These are phyloP conservation scores for Myxozyma neotropica DNA, from an alignment of 805 yeast species.

Conservation along the genomic window DNA sequence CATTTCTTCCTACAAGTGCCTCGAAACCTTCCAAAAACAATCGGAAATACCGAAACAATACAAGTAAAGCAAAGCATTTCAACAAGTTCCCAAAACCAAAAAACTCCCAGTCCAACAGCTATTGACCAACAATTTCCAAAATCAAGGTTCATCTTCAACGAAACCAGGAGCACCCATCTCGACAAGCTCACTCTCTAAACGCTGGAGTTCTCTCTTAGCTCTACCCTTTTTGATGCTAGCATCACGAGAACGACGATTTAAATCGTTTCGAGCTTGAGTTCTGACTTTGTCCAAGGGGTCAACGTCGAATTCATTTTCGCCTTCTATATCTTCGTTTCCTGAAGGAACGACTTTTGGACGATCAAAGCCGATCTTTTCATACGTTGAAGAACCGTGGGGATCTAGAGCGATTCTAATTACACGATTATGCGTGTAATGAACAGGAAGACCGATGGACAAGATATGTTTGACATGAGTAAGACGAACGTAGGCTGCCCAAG, in stretches of 20 bases:
- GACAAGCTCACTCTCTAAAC: constrained; percentile 16
- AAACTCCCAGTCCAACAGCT: too few relatives aligned
- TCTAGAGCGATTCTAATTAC: constrained; percentile 26
- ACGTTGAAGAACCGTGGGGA: constrained; percentile 19
- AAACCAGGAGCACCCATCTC: not conserved
- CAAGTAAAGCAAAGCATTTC: too few relatives aligned
- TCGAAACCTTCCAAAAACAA: too few relatives aligned
- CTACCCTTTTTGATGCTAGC: constrained; percentile 19
- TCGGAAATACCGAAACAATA: too few relatives aligned
- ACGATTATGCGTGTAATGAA: constrained; percentile 34
- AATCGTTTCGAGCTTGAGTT: not conserved
- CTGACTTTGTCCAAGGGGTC: not conserved
- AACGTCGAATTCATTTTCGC: constrained; percentile 8
- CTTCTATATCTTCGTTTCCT: constrained; percentile 11
- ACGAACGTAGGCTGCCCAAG: constrained; percentile 34
- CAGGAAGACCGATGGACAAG: constrained; percentile 34
- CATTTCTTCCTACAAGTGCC: too few relatives aligned
- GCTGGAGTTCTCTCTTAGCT: not conserved
- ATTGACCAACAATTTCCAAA: not conserved
- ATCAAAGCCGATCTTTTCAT: constrained; percentile 11
- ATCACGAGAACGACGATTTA: not conserved
- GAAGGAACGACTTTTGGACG: constrained; percentile 4
- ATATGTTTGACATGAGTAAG: constrained; percentile 30
- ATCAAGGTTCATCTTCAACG: not conserved
- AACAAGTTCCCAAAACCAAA: too few relatives aligned